phyloP scores from a whole-genome alignment of 805 yeast genomes.

The Scheffersomyces ergatensis region DNA sequence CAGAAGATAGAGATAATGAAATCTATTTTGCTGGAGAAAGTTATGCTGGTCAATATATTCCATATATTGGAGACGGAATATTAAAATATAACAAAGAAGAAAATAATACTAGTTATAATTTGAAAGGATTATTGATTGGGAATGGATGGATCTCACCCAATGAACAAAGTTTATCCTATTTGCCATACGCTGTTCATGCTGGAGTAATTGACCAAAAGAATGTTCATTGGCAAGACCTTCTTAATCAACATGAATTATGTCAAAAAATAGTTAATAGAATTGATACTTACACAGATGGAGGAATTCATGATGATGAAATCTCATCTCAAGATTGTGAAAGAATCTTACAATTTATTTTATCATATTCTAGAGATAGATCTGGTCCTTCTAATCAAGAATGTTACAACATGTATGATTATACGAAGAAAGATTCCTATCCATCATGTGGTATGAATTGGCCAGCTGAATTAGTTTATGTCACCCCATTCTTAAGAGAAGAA shows the following conservation, averaged over 20 bases:
- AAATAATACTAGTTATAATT: slow-evolving; percentile 27
- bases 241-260: slow-evolving; percentile 56
- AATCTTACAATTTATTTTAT: slow-evolving; percentile 40
- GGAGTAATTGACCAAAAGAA: slow-evolving; percentile 49
- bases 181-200: slow-evolving; percentile 64
- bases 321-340: slow-evolving; percentile 44
- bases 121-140: slow-evolving; percentile 75
- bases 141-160: slow-evolving; percentile 95
- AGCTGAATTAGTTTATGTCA: slow-evolving; percentile 47
- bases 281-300: slow-evolving; percentile 14
- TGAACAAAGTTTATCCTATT: slow-evolving; percentile 74
- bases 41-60: slow-evolving; percentile 96
- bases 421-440: slow-evolving; percentile 71
- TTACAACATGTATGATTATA: slow-evolving; percentile 78
- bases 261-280: slow-evolving; percentile 47
- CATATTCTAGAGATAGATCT: slow-evolving; percentile 21
- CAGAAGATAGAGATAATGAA: slow-evolving; percentile 63
- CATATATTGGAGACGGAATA: slow-evolving; percentile 73
- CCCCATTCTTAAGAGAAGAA: slow-evolving; percentile 46
- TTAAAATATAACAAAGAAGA: slow-evolving; percentile 38
- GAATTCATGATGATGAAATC: slow-evolving; percentile 17
- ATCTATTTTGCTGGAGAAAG: slow-evolving; percentile 90
- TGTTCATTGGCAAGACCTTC: slow-evolving; percentile 37
- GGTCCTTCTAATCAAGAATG: slow-evolving; percentile 50
- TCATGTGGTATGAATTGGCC: slow-evolving; percentile 96